Conservation (phyloP, 169 alveolate genomes). For the Blepharisma undulans region DNA sequence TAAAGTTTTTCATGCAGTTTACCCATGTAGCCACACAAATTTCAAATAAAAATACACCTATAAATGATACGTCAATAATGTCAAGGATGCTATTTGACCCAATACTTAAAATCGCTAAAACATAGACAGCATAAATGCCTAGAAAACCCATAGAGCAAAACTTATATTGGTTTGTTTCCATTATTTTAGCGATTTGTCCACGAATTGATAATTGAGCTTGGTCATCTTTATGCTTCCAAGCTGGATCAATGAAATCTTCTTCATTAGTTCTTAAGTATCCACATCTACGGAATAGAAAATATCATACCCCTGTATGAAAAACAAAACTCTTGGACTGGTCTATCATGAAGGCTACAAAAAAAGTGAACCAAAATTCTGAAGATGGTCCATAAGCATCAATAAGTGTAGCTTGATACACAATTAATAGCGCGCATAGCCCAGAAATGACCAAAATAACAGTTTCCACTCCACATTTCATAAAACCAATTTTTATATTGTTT, state of each 20-base stretch:
- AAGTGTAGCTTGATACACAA: conserved; percentile 3
- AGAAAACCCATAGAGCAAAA: conserved; percentile 48
- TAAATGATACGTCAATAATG: conserved; percentile 48
- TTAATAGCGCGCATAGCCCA: neutral
- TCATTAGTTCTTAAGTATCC: conserved; percentile 50
- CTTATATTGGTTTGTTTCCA: conserved; percentile 51
- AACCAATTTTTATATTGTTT: conserved; percentile 32
- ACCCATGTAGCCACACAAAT: conserved; percentile 51
- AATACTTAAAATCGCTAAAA: conserved; percentile 53
- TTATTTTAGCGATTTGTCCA: conserved; percentile 43
- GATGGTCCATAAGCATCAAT: conserved; percentile 38
- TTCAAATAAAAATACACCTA: conserved; percentile 52
- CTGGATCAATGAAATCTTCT: conserved; percentile 37
- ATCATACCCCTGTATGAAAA: conserved; percentile 40
- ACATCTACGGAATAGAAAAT: conserved; percentile 48
- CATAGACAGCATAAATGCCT: conserved; percentile 53
- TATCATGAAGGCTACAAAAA: conserved; percentile 40
- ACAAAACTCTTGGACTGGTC: conserved; percentile 46
- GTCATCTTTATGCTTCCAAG: conserved; percentile 24
- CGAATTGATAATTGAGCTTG: conserved; percentile 37
- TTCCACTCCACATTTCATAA: conserved; percentile 31
- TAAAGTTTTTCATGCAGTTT: conserved; percentile 27
- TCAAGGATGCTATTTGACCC: conserved; percentile 33
- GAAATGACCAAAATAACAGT: conserved; percentile 23
- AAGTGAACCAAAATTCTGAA: conserved; percentile 24